Base-by-base conservation (phyloP, 2,329 filamentous ascomycete genomes). In the Botrytis sinoallii region DNA sequence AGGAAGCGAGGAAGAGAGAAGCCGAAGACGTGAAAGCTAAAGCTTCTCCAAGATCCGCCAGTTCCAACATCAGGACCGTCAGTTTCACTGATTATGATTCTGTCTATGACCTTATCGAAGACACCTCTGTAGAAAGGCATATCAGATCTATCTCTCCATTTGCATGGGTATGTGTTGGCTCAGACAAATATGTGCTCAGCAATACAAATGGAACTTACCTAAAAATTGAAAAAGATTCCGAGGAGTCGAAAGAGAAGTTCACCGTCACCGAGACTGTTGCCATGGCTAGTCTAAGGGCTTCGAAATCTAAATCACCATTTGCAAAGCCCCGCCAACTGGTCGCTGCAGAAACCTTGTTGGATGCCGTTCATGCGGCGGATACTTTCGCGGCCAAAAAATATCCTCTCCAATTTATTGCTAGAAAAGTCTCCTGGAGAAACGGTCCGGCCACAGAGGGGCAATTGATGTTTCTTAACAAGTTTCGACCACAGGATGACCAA, bases 1-100 rank as follows among this genome's bases (percentile, higher is more conserved):
- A 85, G 77, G 74, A 80, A 78, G 63, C 77, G 77, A 38, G 75
- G 76, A 71, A 75, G 20, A 44, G 75, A 70, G 42, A 55, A 16
- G 74, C 75, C 25, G 70, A 71, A 60, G 48, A 72, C 22, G 48
- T 57, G 16, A 29, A 52, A n/a, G 48, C 57, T 5, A 70, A 71
- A 40, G 18, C 57, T 1, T 55, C 29, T 16, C 29, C 64, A 52
- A 46, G 48, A 14, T 70, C 61, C 48, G 66, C 55, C 29, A 40
- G 63, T 6, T 60, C 74, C 29, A 74, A 64, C 60, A 76, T 57
- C 25, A 76, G 64, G 32, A 78, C 61, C 38, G 74, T 76, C 29
- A 92, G 89, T 0, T 97, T 98, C 79, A 95, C 93, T 12, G 93
- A 97, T 78, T 99, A 98, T 81, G 92, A 93, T 74, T 95, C 92